These are phyloP conservation scores for Haematococcus lacustris DNA, from an alignment of 139 green algal genomes.

Conservation along the genomic window DNA sequence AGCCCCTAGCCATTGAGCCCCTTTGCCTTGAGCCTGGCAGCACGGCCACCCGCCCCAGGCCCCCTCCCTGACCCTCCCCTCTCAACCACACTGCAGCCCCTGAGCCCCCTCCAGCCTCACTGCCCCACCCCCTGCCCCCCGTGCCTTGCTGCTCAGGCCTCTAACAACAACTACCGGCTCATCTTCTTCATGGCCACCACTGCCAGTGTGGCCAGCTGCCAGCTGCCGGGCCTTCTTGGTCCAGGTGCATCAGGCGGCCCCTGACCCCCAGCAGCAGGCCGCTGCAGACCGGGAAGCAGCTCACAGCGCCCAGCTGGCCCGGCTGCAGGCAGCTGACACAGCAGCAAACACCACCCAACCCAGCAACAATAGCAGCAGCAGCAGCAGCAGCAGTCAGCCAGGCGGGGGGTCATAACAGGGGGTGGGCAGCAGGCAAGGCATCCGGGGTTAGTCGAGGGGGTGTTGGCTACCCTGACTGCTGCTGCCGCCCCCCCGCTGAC, in stretches of 20 bases:
- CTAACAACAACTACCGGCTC: constrained; percentile 56
- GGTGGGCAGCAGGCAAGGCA: background rate
- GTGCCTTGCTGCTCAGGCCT: too few relatives aligned
- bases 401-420: too few relatives aligned
- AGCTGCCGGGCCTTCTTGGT: constrained; percentile 37
- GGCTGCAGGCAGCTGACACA: background rate
- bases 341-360: too few relatives aligned
- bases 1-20: too few relatives aligned
- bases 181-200: constrained; percentile 47
- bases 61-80: too few relatives aligned
- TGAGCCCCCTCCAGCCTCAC: too few relatives aligned
- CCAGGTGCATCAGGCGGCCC: constrained; percentile 25
- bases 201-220: constrained; percentile 18
- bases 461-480: too few relatives aligned
- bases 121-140: too few relatives aligned
- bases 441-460: background rate
- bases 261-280: background rate
- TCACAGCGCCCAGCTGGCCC: background rate
- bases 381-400: constrained; percentile 11
- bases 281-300: background rate
- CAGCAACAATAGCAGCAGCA: too few relatives aligned
- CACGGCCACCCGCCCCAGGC: too few relatives aligned
- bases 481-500: background rate
- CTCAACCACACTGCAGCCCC: too few relatives aligned
- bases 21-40: too few relatives aligned